Evolutionary conservation across 495 filamentous ascomycete species (phyloP).

Genomic region (Corynascus novoguineensis): DNA sequence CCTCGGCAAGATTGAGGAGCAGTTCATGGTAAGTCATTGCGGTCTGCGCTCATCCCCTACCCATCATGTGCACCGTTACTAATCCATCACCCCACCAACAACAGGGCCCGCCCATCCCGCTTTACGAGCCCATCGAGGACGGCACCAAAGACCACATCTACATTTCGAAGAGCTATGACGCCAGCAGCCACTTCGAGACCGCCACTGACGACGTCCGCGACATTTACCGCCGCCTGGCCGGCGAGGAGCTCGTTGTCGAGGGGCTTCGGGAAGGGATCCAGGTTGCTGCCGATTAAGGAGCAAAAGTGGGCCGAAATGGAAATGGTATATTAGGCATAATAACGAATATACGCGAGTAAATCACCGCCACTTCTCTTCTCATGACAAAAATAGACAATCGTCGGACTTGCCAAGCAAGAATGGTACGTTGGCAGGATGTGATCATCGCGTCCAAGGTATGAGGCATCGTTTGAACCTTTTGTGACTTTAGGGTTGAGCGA

Average conservation of each 20-base stretch:
- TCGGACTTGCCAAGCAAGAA: too few relatives aligned
- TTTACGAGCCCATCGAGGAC: conserved; percentile 87
- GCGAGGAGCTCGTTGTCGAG: conserved; percentile 75
- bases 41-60: too few relatives aligned
- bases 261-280: conserved; percentile 53
- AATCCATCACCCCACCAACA: conserved; percentile 8
- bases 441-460: too few relatives aligned
- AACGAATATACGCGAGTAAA: conserved; percentile 3
- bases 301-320: not conserved
- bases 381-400: too few relatives aligned
- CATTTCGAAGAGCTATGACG: conserved; percentile 97
- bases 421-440: too few relatives aligned
- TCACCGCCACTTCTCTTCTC: too few relatives aligned
- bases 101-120: conserved; percentile 71
- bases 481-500: too few relatives aligned
- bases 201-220: conserved; percentile 85
- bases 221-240: conserved; percentile 81
- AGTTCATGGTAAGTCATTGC: conserved; percentile 76
- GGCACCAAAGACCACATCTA: conserved; percentile 88
- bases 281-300: conserved; percentile 44
- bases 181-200: conserved; percentile 96
- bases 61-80: not conserved
- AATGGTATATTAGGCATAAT: conserved; percentile 9
- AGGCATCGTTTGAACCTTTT: too few relatives aligned
- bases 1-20: conserved; percentile 90